phyloP scores from a whole-genome alignment of 2,329 filamentous ascomycete species.

The Paraphaeosphaeria minitans region DNA sequence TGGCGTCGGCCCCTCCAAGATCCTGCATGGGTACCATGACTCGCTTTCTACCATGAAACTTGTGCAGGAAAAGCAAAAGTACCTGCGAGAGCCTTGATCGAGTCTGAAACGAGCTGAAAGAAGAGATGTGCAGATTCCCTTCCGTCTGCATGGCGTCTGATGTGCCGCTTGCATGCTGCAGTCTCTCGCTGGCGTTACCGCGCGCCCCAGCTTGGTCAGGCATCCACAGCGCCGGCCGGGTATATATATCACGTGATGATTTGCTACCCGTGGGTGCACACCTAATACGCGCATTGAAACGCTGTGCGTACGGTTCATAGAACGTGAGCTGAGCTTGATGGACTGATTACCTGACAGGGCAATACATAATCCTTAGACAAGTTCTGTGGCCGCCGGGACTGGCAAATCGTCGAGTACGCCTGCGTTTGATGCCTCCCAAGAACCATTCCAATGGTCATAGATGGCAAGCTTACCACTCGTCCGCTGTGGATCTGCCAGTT shows the following conservation, averaged over 20 bases:
- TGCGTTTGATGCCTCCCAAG: neutral
- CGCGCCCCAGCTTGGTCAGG: neutral
- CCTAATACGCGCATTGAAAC: neutral
- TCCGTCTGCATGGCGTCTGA: slow-evolving; percentile 4
- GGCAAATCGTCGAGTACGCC: neutral
- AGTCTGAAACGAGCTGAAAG: neutral
- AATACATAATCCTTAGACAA: neutral
- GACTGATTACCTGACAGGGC: neutral
- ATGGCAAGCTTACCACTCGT: neutral
- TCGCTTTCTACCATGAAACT: slow-evolving; percentile 4
- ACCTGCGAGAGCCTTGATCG: neutral
- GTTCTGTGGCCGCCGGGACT: neutral
- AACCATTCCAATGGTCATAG: neutral
- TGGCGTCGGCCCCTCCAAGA: neutral
- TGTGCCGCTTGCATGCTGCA: slow-evolving; percentile 2
- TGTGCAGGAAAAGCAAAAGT: neutral
- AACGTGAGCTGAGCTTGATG: neutral
- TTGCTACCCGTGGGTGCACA: neutral
- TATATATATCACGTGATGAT: neutral
- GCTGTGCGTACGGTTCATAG: neutral
- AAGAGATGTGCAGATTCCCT: neutral
- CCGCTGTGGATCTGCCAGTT: neutral
- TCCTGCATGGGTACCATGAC: neutral
- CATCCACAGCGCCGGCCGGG: neutral
- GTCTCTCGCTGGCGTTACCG: neutral